phyloP scores from a whole-genome alignment of 441 rosid species.

The Hura crepitans region DNA sequence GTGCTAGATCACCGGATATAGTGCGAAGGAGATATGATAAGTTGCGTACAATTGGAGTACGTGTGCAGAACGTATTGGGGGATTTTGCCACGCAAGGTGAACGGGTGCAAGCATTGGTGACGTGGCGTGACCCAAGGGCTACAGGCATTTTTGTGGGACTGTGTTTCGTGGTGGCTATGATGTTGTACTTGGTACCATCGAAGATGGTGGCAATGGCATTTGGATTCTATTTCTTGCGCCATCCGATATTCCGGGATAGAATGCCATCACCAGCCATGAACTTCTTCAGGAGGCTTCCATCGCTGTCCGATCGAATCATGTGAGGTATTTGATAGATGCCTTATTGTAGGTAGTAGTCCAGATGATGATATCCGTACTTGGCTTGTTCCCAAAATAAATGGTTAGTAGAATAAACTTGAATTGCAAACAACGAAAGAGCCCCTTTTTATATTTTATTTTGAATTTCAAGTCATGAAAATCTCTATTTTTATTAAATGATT shows the following conservation, averaged over 20 bases:
- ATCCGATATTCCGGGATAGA: constrained; percentile 78
- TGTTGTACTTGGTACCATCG: constrained; percentile 67
- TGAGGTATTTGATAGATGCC: constrained; percentile 8
- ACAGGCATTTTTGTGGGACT: constrained; percentile 73
- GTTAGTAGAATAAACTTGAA: no score
- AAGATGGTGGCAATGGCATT: constrained; percentile 86
- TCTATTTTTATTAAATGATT: no score
- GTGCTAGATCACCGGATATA: constrained; percentile 50
- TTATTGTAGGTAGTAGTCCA: no score
- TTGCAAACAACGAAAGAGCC: no score
- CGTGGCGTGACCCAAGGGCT: constrained; percentile 94
- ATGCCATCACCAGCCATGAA: constrained; percentile 76
- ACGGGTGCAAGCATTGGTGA: constrained; percentile 78
- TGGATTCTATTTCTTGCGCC: constrained; percentile 83
- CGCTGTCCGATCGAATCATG: constrained; percentile 79
- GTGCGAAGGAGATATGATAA: constrained; percentile 70
- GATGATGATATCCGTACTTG: background rate
- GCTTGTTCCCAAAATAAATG: no score
- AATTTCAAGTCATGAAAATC: no score
- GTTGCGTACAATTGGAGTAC: constrained; percentile 59
- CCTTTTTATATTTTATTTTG: no score
- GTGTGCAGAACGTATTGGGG: constrained; percentile 76
- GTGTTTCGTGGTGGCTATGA: constrained; percentile 57
- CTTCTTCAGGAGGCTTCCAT: constrained; percentile 87
- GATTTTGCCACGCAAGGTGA: constrained; percentile 91